phyloP scores from a whole-genome alignment of 768 basidiomycete genomes.

The Naganishia kalamii region DNA sequence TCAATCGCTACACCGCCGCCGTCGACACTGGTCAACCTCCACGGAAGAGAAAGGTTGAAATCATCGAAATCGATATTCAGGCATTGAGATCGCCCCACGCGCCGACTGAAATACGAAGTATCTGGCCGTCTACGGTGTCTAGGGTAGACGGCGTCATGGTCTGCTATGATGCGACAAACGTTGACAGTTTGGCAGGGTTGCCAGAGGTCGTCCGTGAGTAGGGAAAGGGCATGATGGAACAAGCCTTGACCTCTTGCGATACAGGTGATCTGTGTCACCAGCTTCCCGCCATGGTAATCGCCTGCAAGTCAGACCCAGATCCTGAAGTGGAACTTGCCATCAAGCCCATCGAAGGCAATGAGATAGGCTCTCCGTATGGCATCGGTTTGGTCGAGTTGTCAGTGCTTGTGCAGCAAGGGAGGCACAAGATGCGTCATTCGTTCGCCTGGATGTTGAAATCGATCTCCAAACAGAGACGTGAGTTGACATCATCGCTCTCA shows the following conservation, averaged over 20 bases:
- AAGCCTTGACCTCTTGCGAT: not conserved
- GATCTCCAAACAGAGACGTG: slow-evolving; percentile 20
- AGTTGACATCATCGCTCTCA: not conserved
- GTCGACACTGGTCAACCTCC: slow-evolving; percentile 36
- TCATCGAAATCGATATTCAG: slow-evolving; percentile 41
- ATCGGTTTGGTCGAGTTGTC: slow-evolving; percentile 74
- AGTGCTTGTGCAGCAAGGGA: slow-evolving; percentile 55
- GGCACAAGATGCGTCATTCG: slow-evolving; percentile 61
- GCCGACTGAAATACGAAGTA: not conserved
- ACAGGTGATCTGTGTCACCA: slow-evolving; percentile 55
- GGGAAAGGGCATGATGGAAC: slow-evolving; percentile 7
- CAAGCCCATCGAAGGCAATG: slow-evolving; percentile 45
- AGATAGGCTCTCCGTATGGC: slow-evolving; percentile 58
- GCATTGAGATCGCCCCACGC: slow-evolving; percentile 26
- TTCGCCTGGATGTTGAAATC: slow-evolving; percentile 39
- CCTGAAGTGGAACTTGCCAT: slow-evolving; percentile 27
- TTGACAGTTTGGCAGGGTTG: slow-evolving; percentile 61
- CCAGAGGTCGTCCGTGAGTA: slow-evolving; percentile 65
- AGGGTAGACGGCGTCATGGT: slow-evolving; percentile 70
- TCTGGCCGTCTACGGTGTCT: slow-evolving; percentile 57
- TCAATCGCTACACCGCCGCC: slow-evolving; percentile 27
- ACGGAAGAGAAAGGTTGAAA: slow-evolving; percentile 33
- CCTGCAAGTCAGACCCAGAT: slow-evolving; percentile 75
- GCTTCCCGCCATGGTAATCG: slow-evolving; percentile 65
- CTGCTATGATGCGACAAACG: slow-evolving; percentile 71